Base-by-base conservation (phyloP, 1,139 yeast species). In the Fermentozyma sake region DNA sequence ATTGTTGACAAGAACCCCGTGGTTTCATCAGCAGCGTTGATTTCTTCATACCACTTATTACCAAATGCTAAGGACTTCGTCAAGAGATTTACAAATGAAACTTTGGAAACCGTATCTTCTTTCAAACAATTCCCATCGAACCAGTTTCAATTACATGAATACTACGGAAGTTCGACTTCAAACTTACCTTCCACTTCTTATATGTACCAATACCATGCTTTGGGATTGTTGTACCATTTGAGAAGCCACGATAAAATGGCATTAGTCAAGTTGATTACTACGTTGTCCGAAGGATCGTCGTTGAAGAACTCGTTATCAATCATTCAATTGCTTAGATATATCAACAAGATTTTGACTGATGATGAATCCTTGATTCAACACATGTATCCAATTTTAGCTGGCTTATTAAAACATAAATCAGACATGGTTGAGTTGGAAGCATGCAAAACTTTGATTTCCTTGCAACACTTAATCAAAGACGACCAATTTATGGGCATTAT, bases 221-320 rank as follows among this genome's bases (percentile, higher is more conserved):
- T 91, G 46, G 96, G 96, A 14, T 70, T 91, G 47, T 65, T 93
- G 46, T 89, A 87, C 55, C 85, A 83, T 45, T 72, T 93, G 56
- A 78, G 95, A 53, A 79, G 81, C 48, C 95, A 84, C 52, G 98
- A 91, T 55, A 81, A 83, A 48, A 87, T 91, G 93, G 95, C 96
- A 2, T 67, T 91, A 49, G 76, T 86, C 72, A 91, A 89, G 58
- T 70, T 91, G 66, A 82, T 89, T 47, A 86, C 89, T 42, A 84
- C 85, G 33, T 76, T 85, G 49, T 66, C 80, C 27, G 78, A 74
- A 34, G 73, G 76, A 21, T 61, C 71, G 11, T 65, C 84, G 7
- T 63, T 82, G 51, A 79, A 76, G 48, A 79, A 76, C 49, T 79
- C 86, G 18, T 60, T 81, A 45, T 95, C 97, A 4, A 72, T 82